Evolutionary conservation across 805 yeast species (phyloP), one percentile per base, ranked within the genome.

Genomic region (Saccharomycopsis sp.): DNA sequence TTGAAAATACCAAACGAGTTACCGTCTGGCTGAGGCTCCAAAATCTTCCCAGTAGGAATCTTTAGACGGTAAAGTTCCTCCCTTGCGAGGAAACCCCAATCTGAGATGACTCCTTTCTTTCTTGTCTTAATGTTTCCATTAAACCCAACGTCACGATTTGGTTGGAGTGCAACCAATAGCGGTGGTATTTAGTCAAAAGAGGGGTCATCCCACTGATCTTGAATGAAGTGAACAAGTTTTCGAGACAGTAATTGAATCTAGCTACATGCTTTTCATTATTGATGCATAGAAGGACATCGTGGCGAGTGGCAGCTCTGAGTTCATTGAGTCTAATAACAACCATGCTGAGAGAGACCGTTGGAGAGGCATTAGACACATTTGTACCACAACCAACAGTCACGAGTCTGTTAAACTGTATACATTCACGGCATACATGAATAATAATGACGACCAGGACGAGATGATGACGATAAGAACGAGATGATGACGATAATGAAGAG

Each of bases 1-100:
- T n/a, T n/a, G n/a, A n/a, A n/a, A n/a, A n/a, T n/a, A n/a, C n/a
- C 98, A 66, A 94, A 94, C 2, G 97, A 89, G 68, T 94, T 94
- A 0, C 99, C 99, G 70, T 94, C 99, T 0, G 99, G 98, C 69
- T 91, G 97, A 52, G 94, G 73, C 64, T 89, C 86, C 62, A 79
- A 84, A 2, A 66, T 73, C 47, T 74, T 77, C 0, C 89, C 88
- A 1, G 84, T 81, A 15, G 73, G 73, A 12, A 64, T 67, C 20
- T 78, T 78, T 14, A 70, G 65, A 2, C 70, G 63, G 53, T 79
- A 79, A 5, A 83, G 69, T 62, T 88, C 96, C 60, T 82, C 84
- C 1, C 88, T 98, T 15, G 84, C 70, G 58, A 94, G 72, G 72
- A 91, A 74, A 0, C 99, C 99, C 70, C 85, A 87, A 57, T 91